Percentiles rank a stretch among this genome's conserved stretches.
Evolutionary conservation across 73 alveolate species (phyloP).

Genomic region (Paraurostyla sp.): DNA sequence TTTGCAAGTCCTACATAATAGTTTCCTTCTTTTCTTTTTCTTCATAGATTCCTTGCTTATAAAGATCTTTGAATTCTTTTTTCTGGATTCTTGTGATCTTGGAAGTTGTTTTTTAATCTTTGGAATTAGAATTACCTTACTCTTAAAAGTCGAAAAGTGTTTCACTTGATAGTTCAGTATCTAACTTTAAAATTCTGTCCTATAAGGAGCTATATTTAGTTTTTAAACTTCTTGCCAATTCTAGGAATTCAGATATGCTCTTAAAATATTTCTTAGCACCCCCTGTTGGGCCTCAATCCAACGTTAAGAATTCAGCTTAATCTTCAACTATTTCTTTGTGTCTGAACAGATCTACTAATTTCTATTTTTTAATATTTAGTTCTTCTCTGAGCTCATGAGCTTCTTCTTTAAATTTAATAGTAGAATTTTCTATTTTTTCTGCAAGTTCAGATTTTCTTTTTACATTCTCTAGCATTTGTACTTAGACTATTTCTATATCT

Average conservation of each 20-base stretch:
- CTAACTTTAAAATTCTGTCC: conserved; percentile 14
- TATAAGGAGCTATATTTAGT: neutral
- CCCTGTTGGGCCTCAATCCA: conserved; percentile 44
- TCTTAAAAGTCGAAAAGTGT: conserved; percentile 8
- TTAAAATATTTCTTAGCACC: neutral
- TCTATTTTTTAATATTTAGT: neutral
- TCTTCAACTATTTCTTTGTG: conserved; percentile 57
- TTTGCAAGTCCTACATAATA: conserved; percentile 23
- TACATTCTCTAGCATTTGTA: conserved; percentile 16
- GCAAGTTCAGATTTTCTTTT: conserved; percentile 34
- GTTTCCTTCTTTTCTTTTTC: conserved; percentile 42
- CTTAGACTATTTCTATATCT: conserved; percentile 20
- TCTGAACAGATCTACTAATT: neutral
- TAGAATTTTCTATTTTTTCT: neutral
- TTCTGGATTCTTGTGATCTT: neutral
- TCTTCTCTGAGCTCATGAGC: conserved; percentile 45
- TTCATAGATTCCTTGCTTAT: neutral
- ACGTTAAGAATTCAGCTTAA: neutral
- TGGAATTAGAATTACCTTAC: neutral
- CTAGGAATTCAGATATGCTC: conserved; percentile 31
- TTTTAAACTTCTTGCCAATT: conserved; percentile 12
- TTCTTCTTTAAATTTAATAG: conserved; percentile 16
- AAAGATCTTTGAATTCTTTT: neutral
- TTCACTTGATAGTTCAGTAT: neutral
- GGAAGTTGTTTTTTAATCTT: neutral